Evolutionary conservation across 306 rosid genomes (phyloP).

Genomic region (Inga oerstediana): DNA sequence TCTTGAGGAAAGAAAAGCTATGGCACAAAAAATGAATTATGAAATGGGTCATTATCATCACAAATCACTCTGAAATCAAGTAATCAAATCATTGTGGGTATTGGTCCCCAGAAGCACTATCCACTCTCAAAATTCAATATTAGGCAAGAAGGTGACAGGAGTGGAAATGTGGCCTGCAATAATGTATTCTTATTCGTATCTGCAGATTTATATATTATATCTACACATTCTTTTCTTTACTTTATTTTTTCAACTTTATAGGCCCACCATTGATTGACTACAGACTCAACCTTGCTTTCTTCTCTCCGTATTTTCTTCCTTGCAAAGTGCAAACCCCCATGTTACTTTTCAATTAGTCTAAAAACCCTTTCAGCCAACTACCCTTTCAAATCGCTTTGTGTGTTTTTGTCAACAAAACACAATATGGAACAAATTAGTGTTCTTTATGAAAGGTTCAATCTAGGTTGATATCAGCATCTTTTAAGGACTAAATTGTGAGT

Average conservation of each 20-base stretch:
- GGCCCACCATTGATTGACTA: conserved; percentile 31
- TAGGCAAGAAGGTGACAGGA: conserved; percentile 47
- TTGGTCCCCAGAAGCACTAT: conserved; percentile 37
- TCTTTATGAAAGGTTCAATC: neutral
- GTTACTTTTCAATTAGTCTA: neutral
- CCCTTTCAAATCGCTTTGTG: neutral
- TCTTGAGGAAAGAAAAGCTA: neutral
- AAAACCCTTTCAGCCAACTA: neutral
- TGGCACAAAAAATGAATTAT: neutral
- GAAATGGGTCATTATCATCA: conserved; percentile 17
- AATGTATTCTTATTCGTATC: conserved; percentile 15
- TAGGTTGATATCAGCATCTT: neutral
- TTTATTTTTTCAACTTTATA: conserved; percentile 13
- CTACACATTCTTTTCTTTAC: conserved; percentile 30
- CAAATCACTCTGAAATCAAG: conserved; percentile 27
- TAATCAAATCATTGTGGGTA: neutral
- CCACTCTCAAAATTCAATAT: conserved; percentile 44
- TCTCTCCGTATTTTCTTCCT: neutral
- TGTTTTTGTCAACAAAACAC: neutral
- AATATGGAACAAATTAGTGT: neutral
- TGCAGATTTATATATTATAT: neutral
- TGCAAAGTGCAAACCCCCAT: neutral
- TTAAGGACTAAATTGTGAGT: neutral
- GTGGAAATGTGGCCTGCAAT: conserved; percentile 38
- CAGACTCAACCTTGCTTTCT: conserved; percentile 9